These are phyloP conservation scores for Diaporthe nobilis DNA, from an alignment of 2,329 filamentous ascomycete genomes.

Conservation along the genomic window DNA sequence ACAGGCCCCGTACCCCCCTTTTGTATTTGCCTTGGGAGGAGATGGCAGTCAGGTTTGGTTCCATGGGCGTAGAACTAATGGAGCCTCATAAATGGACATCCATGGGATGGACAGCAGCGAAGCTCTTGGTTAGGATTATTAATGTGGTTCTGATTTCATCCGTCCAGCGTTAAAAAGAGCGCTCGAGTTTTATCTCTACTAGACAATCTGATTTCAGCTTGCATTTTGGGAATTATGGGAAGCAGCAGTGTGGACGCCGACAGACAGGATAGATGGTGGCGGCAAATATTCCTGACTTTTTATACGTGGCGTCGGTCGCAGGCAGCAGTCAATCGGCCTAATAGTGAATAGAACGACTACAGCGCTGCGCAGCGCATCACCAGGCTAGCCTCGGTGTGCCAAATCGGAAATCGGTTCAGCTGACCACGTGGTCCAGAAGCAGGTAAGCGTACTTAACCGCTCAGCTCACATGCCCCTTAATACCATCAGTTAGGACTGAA, in stretches of 20 bases:
- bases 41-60: too few species aligned
- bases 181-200: not conserved
- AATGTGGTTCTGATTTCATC: not conserved
- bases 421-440: not conserved
- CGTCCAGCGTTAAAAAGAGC: too few species aligned
- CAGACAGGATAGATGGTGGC: not conserved
- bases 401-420: conserved; percentile 10
- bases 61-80: not conserved
- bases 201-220: not conserved
- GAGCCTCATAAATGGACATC: not conserved
- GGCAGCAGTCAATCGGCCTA: not conserved
- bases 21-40: too few species aligned
- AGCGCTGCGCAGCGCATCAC: not conserved
- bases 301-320: not conserved
- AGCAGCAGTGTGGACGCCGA: not conserved
- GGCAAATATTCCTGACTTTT: not conserved
- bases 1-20: too few species aligned
- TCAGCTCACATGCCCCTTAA: too few species aligned
- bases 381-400: conserved; percentile 1
- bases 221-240: not conserved
- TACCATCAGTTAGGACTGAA: not conserved
- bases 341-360: not conserved
- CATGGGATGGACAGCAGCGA: not conserved
- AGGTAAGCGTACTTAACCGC: not conserved
- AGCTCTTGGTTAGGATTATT: not conserved